Base-by-base conservation (phyloP, 805 yeast genomes). In the Citeromyces nyonsensis region DNA sequence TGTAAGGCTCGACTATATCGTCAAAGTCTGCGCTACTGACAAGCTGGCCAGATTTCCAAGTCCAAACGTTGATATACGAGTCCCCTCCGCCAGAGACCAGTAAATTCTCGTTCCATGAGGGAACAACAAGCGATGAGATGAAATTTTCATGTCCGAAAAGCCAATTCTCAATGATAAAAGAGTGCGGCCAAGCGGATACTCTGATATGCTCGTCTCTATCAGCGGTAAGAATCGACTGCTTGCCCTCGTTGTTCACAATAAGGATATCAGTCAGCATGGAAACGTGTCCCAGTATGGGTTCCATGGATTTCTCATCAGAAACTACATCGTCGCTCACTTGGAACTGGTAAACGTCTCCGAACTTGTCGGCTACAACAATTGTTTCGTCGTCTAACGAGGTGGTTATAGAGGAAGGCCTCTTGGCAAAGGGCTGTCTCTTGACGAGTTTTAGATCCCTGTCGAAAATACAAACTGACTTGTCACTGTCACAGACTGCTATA, bases 191-290 rank as follows among this genome's bases (percentile, higher is more conserved):
- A 40, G 72, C 66, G 3, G 95, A 70, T 11, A 91, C 63, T 49
- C 93, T 69, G 39, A 91, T 79, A 52, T 93, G 99, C 54, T 91
- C 99, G 54, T 91, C 99, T 54, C 98, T 69, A 57, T 91, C 99
- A 26, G 86, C 73, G 2, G 94, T 74, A 35, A 88, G 62, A 10
- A 86, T 50, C 37, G 54, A 78, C 39, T 63, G 60, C 37, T 67
- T 66, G 6, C 62, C 66, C 6, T 44, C 32, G 12, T 41, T 31
- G 22, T 59, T 52, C 29, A 54, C 49, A 3, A 44, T 43, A 9
- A 64, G 59, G 18, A 73, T 57, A 20, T 63, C 46, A n/a, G 94
- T 80, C 38, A 91, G 66, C 95, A 91, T 84, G 3, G 96, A 86
- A 4, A 91, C 97, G 54, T 91, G 99, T 6, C 99, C 99, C 34